These are phyloP conservation scores for Naganishia kalamii DNA, from an alignment of 768 basidiomycete species.

Conservation along the genomic window DNA sequence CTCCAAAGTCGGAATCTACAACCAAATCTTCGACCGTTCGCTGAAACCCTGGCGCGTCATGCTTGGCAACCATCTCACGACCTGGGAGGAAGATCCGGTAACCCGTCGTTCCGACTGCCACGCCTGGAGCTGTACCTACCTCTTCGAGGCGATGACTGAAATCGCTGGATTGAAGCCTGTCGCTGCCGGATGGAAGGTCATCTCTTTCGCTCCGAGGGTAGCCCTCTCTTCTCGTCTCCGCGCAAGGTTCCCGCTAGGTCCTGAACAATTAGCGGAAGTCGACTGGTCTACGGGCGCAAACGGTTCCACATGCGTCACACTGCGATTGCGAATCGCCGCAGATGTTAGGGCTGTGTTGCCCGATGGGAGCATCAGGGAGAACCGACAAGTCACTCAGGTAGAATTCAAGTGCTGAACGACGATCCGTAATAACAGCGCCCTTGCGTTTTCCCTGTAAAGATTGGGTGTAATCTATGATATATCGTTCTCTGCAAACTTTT, in stretches of 20 bases:
- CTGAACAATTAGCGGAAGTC: neutral
- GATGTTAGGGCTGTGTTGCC: neutral
- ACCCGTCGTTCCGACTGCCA: slow-evolving; percentile 32
- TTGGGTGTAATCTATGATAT: too few relatives aligned
- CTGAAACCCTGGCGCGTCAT: slow-evolving; percentile 28
- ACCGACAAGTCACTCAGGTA: neutral
- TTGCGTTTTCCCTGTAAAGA: too few relatives aligned
- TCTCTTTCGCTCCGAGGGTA: neutral
- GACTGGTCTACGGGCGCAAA: neutral
- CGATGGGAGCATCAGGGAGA: neutral
- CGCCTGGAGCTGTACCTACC: slow-evolving; percentile 30
- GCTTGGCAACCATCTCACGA: slow-evolving; percentile 28
- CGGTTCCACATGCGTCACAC: neutral
- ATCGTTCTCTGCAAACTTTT: too few relatives aligned
- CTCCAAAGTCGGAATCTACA: slow-evolving; percentile 25
- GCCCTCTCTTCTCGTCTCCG: neutral
- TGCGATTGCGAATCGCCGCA: neutral
- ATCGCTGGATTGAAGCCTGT: slow-evolving; percentile 28
- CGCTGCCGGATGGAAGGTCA: slow-evolving; percentile 20
- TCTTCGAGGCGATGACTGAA: slow-evolving; percentile 31
- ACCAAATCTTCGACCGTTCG: slow-evolving; percentile 16
- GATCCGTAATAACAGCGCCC: too few relatives aligned
- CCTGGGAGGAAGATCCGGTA: slow-evolving; percentile 36
- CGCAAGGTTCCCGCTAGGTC: slow-evolving; percentile 1
- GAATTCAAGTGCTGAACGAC: too few relatives aligned